A percentile compares a stretch with the other conserved stretches of the same genome.
Conservation (phyloP, 2,329 filamentous ascomycete species). For the Thielaviopsis cerberus region DNA sequence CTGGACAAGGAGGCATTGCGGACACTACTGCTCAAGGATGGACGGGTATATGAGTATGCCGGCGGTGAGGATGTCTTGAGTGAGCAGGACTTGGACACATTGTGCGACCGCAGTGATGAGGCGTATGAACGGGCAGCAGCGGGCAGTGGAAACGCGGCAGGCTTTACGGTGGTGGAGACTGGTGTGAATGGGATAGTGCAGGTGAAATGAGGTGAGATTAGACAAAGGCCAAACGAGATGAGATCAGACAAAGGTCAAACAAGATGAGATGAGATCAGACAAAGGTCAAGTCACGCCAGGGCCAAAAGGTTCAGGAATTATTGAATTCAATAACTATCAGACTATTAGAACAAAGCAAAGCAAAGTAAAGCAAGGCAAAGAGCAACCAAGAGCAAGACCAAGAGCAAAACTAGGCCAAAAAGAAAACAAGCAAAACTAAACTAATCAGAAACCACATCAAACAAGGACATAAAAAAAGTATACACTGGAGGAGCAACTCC, state of each 20-base stretch:
- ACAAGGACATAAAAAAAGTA: background rate
- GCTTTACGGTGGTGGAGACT: constrained; percentile 69
- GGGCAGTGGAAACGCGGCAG: constrained; percentile 53
- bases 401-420: background rate
- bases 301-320: background rate
- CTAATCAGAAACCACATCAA: background rate
- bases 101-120: constrained; percentile 56
- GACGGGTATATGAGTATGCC: constrained; percentile 40
- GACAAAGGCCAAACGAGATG: background rate
- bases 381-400: background rate
- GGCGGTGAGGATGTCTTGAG: constrained; percentile 47
- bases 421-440: background rate
- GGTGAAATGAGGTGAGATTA: background rate
- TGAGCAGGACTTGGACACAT: constrained; percentile 53
- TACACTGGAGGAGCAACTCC: background rate
- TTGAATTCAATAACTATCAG: background rate
- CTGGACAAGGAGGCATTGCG: constrained; percentile 43
- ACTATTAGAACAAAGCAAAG: background rate
- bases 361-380: background rate
- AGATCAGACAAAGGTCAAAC: too few species aligned
- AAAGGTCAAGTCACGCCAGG: too few species aligned
- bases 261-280: too few species aligned
- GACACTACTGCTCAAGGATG: constrained; percentile 50
- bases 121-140: constrained; percentile 56
- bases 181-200: constrained; percentile 31